A percentile compares a stretch with the other conserved stretches of the same genome.
These are phyloP conservation scores for Talaromyces proteolyticus DNA, from an alignment of 495 filamentous ascomycete genomes.

Conservation along the genomic window DNA sequence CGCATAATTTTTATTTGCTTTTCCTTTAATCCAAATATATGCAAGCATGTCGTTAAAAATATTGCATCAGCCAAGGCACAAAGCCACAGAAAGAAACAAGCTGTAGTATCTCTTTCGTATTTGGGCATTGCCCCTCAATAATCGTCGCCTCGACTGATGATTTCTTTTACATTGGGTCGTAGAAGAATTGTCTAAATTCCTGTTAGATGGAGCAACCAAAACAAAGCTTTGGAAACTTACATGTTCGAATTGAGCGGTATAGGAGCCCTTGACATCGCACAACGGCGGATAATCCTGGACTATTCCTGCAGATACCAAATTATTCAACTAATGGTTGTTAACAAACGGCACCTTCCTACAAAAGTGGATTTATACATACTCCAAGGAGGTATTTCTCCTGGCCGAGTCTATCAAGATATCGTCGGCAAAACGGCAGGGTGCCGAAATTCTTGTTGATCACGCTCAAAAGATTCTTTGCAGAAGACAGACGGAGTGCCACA, in stretches of 20 bases:
- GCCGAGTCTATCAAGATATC: slow-evolving; percentile 80
- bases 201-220: slow-evolving; percentile 16
- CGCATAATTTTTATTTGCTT: no score
- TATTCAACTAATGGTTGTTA: slow-evolving; percentile 60
- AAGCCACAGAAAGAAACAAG: neutral
- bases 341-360: neutral
- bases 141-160: slow-evolving; percentile 87
- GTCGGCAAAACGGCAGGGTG: slow-evolving; percentile 77
- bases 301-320: slow-evolving; percentile 75
- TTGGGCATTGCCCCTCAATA: no score
- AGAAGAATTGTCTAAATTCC: slow-evolving; percentile 72
- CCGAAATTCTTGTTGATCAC: slow-evolving; percentile 93
- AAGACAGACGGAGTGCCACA: slow-evolving; percentile 61
- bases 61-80: neutral
- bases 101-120: slow-evolving; percentile 3
- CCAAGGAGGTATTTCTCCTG: slow-evolving; percentile 86
- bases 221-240: slow-evolving; percentile 43
- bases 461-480: slow-evolving; percentile 74
- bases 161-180: slow-evolving; percentile 83
- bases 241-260: slow-evolving; percentile 93
- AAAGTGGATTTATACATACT: slow-evolving; percentile 38
- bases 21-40: no score
- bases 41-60: neutral
- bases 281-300: slow-evolving; percentile 88
- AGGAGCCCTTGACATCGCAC: slow-evolving; percentile 88